A percentile compares a stretch with the other conserved stretches of the same genome.
Conservation (phyloP, 352 stramenopile genomes). For the Globisporangium radiosum region DNA sequence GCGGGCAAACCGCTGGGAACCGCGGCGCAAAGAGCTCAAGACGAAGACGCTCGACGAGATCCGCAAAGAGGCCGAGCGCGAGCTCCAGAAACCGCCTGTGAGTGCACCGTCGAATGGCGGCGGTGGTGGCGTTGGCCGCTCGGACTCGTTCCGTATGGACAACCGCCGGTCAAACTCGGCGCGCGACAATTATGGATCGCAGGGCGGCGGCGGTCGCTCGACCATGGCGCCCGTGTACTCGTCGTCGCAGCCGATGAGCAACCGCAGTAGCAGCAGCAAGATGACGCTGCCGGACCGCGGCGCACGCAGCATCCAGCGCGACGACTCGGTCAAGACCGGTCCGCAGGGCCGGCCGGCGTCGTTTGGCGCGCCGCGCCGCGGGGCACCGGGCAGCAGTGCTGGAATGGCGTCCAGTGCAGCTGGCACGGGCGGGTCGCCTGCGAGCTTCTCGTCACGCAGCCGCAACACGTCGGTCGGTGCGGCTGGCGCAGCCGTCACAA, state of each 20-base stretch:
- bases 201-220: slow-evolving; percentile 15
- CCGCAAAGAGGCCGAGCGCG: slow-evolving; percentile 89
- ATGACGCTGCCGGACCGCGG: slow-evolving; percentile 32
- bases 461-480: slow-evolving; percentile 12
- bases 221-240: slow-evolving; percentile 58
- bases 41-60: slow-evolving; percentile 94
- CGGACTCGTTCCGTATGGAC: slow-evolving; percentile 28
- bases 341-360: slow-evolving; percentile 43
- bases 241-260: slow-evolving; percentile 46
- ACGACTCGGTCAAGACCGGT: slow-evolving; percentile 59
- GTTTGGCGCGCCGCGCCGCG: slow-evolving; percentile 23
- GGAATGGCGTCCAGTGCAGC: slow-evolving; percentile 8
- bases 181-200: slow-evolving; percentile 37
- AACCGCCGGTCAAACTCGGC: slow-evolving; percentile 41
- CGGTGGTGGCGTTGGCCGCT: slow-evolving; percentile 5
- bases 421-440: slow-evolving; percentile 21
- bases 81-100: slow-evolving; percentile 53
- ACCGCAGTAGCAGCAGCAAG: slow-evolving; percentile 24
- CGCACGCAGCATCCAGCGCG: slow-evolving; percentile 33
- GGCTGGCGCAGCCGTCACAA: slow-evolving; percentile 11
- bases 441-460: slow-evolving; percentile 23
- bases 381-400: background rate
- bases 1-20: slow-evolving; percentile 88
- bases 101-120: slow-evolving; percentile 35
- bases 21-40: slow-evolving; percentile 92